Base-by-base conservation (phyloP, 495 filamentous ascomycete species). In the Lophiostoma macrostomum region DNA sequence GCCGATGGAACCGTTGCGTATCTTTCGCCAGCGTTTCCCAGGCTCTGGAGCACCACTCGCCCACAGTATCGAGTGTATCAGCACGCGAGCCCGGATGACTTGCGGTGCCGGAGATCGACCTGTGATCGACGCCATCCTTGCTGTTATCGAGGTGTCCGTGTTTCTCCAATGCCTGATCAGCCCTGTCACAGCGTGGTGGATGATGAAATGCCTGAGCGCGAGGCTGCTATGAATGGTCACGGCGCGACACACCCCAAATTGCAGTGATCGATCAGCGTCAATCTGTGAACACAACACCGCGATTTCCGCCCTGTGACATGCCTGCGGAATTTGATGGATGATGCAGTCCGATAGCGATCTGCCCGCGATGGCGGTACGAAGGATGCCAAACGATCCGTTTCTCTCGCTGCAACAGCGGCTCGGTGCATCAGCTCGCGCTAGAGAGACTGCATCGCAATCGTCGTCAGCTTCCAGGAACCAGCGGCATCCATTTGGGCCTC, bases 131-230 rank as follows among this genome's bases (percentile, higher is more conserved):
- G 25, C 34, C 44, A 41, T 40, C 36, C 44, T 44, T 51, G 46
- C 54, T 38, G 54, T 16, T 49, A 13, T 28, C 19, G 13, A 19
- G 10, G 32, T 29, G 54, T 40, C 55, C 40, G 55, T 58, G 55
- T 58, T 58, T 58, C 54, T 51, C 54, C 47, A 50, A 41, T 47
- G 47, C 47, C 30, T 52, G 55, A 52, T 58, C 47, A 47, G 48
- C 55, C 53, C 38, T 43, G 44, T 27, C 43, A 49, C 27, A 18
- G 41, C 41, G 28, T 23, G 19, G 13, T n/a, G 29, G 12, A 57
- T 44, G 53, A 50, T 50, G 53, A 38, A 50, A 50, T 57, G 28
- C 28, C 23, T 32, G 46, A n/a, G 3, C 11, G 5, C 10, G 19
- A n/a, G 43, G 22, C 42, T 19, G 16, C 52, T 46, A 4, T 50